phyloP scores from a whole-genome alignment of 2,329 filamentous ascomycete genomes.

The Neocatenulostroma microsporum region DNA sequence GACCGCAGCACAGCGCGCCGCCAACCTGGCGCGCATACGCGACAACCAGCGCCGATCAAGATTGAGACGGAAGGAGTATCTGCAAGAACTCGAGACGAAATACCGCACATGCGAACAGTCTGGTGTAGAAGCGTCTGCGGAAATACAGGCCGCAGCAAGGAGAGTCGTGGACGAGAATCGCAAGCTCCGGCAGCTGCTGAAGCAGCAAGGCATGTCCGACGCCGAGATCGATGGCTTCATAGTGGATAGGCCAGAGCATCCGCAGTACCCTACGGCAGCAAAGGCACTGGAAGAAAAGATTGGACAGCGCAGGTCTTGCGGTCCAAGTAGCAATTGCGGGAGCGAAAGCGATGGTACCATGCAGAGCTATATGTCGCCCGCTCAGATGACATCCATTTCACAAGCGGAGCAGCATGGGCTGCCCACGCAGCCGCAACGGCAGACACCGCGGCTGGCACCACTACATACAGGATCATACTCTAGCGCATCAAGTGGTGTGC shows the following conservation, averaged over 20 bases:
- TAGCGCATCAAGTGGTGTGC: neutral
- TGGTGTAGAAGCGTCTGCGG: conserved; percentile 61
- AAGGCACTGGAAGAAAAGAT: conserved; percentile 12
- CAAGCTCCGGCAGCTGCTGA: conserved; percentile 53
- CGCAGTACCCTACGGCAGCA: conserved; percentile 7
- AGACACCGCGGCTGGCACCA: too few species aligned
- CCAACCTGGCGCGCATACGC: conserved; percentile 54
- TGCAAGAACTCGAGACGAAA: conserved; percentile 60
- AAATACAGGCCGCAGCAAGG: conserved; percentile 63
- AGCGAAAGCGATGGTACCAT: neutral
- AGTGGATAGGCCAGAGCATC: conserved; percentile 3
- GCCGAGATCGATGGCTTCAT: conserved; percentile 40
- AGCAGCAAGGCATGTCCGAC: conserved; percentile 50
- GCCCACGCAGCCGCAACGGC: too few species aligned
- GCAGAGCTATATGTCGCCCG: too few species aligned
- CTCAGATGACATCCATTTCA: too few species aligned
- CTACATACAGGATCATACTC: neutral
- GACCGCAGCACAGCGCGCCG: conserved; percentile 18
- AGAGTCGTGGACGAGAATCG: conserved; percentile 63
- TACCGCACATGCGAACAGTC: conserved; percentile 55
- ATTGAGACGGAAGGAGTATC: conserved; percentile 64
- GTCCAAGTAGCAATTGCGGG: conserved; percentile 4
- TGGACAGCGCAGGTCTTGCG: conserved; percentile 7
- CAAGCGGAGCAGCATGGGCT: too few species aligned
- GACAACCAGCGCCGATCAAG: conserved; percentile 73